Evolutionary conservation across 345 rosid genomes (phyloP), one percentile per base, ranked within the genome.

Genomic region (Salix udensis): DNA sequence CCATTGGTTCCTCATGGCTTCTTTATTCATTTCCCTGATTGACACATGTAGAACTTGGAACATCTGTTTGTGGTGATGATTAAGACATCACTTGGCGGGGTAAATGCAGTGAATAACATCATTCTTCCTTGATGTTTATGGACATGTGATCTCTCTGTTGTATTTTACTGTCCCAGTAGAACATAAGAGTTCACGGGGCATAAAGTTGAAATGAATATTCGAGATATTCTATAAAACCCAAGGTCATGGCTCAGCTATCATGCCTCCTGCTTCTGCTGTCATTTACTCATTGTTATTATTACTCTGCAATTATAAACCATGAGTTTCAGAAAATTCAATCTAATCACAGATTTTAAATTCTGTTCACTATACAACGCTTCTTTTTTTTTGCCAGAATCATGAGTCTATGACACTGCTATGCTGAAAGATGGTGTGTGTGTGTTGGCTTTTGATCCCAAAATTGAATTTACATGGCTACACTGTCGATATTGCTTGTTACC

Each of bases 11-110:
- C 74, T 37, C 53, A 55, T 68, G 52, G 74, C 26, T 75, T 26
- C 28, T 62, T 70, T 30, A 62, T 81, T 52, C 48, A 67, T 79
- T 50, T 67, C 70, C 19, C 12, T 70, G 37, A 52, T 66, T 65
- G 42, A 66, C 67, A 67, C 52, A 72, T 48, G 21, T 72, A 19
- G 77, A 77, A 73, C 52, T 44, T 79, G 76, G 62, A 68, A 44
- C 68, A 74, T 79, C 78, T 71, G 61, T 78, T 37, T 53, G 11
- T 68, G 21, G 10, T 48, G 61, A 46, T 53, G 60, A 61, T 61
- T 46, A 71, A 31, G 30, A 23, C 64, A 40, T 78, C 46, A n/a
- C 61, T 23, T 37, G 67, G 28, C 70, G 64, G 55, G 70, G 65
- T 79, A 50, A 67, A 70, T 34, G 75, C 24, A 72, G 36, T 50